Evolutionary conservation across 2,329 filamentous ascomycete genomes (phyloP).

Genomic region (Coniella lustricola): DNA sequence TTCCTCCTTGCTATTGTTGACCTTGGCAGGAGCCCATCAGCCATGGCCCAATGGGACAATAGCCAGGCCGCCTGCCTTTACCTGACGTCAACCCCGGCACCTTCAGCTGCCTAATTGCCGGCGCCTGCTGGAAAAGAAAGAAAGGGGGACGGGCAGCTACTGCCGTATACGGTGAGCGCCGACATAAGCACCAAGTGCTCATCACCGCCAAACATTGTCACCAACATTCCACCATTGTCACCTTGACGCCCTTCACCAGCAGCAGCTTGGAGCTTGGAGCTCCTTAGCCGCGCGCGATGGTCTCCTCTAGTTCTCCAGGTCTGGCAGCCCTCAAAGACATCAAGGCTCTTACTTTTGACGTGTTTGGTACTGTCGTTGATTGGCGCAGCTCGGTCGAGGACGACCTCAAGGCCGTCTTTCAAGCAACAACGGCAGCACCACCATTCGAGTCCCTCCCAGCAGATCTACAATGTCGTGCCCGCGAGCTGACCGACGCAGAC

Average conservation of each 20-base stretch:
- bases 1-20: no score
- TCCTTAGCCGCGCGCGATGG: constrained; percentile 1
- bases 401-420: constrained; percentile 46
- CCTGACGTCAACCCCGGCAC: background rate
- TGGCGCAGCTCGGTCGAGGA: constrained; percentile 63
- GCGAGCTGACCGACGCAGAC: constrained; percentile 45
- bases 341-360: constrained; percentile 64
- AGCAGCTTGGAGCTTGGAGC: background rate
- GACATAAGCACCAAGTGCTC: no score
- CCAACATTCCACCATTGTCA: no score
- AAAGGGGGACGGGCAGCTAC: no score
- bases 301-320: constrained; percentile 5
- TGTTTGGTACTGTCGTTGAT: constrained; percentile 75
- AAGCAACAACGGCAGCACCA: constrained; percentile 40
- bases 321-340: constrained; percentile 20
- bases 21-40: no score
- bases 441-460: constrained; percentile 37
- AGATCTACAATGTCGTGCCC: constrained; percentile 39
- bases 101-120: background rate
- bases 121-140: background rate
- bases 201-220: no score
- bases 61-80: no score
- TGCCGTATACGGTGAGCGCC: no score
- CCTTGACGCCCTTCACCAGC: no score
- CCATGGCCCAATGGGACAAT: background rate